These are phyloP conservation scores for Helotiales sp. DNA, from an alignment of 2,329 filamentous ascomycete species.

Conservation along the genomic window DNA sequence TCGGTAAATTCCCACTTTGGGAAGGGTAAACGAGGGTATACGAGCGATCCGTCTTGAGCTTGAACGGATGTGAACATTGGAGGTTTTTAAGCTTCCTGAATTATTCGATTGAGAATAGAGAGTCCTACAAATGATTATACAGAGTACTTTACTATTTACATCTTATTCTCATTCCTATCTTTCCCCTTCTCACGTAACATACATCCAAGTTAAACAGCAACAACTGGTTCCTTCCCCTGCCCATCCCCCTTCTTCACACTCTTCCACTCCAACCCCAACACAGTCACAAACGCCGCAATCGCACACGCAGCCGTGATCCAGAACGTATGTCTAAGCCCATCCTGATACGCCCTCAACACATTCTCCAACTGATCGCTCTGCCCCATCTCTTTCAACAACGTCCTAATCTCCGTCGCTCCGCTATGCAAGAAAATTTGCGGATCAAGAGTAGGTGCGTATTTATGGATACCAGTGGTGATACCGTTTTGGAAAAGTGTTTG, in stretches of 20 bases:
- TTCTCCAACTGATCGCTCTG: constrained; percentile 43
- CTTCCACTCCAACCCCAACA: constrained; percentile 50
- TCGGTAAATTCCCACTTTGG: no score
- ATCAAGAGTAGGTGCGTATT: constrained; percentile 46
- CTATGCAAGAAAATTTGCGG: constrained; percentile 50
- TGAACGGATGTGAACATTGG: no score
- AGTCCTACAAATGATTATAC: no score
- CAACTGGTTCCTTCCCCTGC: constrained; percentile 16
- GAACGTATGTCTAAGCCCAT: constrained; percentile 52
- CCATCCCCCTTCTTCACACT: constrained; percentile 48
- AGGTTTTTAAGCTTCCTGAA: no score
- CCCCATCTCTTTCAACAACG: constrained; percentile 43
- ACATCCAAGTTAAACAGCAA: background rate
- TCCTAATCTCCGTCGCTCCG: constrained; percentile 51
- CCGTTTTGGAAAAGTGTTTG: constrained; percentile 69
- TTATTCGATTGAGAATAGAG: no score
- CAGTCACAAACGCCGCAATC: constrained; percentile 44
- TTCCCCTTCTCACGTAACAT: background rate
- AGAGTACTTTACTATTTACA: no score
- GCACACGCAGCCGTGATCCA: constrained; percentile 53
- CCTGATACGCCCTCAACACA: constrained; percentile 55
- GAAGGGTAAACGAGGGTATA: no score
- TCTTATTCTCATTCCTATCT: background rate
- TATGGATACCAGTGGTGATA: constrained; percentile 52
- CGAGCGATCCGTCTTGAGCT: no score